Conservation (phyloP, 345 rosid species). For the Mallotus nudiflorus region DNA sequence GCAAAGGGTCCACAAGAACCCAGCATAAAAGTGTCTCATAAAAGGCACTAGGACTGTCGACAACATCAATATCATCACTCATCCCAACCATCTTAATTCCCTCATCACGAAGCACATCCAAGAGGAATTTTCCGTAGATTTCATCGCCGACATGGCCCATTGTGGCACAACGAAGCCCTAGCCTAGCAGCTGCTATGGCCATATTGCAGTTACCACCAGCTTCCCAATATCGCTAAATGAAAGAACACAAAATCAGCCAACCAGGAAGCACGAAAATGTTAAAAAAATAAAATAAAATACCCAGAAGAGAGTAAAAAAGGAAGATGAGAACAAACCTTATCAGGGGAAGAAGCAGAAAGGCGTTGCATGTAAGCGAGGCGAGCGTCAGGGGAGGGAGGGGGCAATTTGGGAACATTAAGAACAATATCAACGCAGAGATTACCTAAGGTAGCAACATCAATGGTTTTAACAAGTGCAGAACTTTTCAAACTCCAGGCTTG, state of each 20-base stretch:
- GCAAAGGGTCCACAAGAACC: conserved; percentile 92
- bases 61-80: conserved; percentile 44
- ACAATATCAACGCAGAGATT: conserved; percentile 96
- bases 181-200: conserved; percentile 95
- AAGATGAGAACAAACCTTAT: conserved; percentile 53
- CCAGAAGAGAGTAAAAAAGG: neutral
- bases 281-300: neutral
- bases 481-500: conserved; percentile 23
- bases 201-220: conserved; percentile 98
- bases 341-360: conserved; percentile 74
- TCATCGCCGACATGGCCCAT: conserved; percentile 89
- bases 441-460: conserved; percentile 84
- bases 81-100: conserved; percentile 63
- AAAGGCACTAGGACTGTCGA: conserved; percentile 36
- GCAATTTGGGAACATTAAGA: conserved; percentile 75
- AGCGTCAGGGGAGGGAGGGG: conserved; percentile 55
- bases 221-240: conserved; percentile 61
- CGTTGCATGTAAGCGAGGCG: conserved; percentile 71
- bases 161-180: conserved; percentile 76
- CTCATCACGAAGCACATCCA: conserved; percentile 79
- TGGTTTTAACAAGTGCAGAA: conserved; percentile 36
- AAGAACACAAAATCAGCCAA: conserved; percentile 9
- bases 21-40: conserved; percentile 90
- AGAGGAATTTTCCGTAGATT: conserved; percentile 76
- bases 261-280: neutral